Conservation (phyloP, 164 flowering plant species). For the Buxus sempervirens region DNA sequence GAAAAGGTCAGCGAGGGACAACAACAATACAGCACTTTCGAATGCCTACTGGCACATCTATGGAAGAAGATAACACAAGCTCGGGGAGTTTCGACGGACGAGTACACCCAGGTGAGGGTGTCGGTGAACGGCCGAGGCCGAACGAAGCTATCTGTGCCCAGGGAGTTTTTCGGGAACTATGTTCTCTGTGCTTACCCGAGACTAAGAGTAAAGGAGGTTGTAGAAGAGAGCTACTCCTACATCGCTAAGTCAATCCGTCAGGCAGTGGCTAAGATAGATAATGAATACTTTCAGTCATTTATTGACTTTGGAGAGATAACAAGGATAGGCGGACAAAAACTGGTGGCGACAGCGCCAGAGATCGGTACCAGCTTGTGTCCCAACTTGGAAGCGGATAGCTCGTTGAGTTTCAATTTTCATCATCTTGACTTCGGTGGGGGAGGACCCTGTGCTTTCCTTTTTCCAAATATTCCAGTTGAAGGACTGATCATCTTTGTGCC, state of each 20-base stretch:
- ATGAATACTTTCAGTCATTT: slow-evolving; percentile 19
- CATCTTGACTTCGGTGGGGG: slow-evolving; percentile 27
- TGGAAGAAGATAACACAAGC: slow-evolving; percentile 22
- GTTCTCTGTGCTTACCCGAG: slow-evolving; percentile 25
- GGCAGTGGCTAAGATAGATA: slow-evolving; percentile 14
- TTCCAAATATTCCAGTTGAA: slow-evolving; percentile 21
- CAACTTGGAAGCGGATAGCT: slow-evolving; percentile 24
- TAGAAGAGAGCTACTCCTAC: slow-evolving; percentile 9
- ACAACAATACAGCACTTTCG: slow-evolving; percentile 13
- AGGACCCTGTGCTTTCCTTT: slow-evolving; percentile 19
- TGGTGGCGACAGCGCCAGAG: slow-evolving; percentile 19
- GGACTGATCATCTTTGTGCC: slow-evolving; percentile 20
- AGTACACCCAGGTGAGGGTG: slow-evolving; percentile 17
- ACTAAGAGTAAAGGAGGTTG: slow-evolving; percentile 17
- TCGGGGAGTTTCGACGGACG: slow-evolving; percentile 10
- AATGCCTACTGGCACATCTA: slow-evolving; percentile 15
- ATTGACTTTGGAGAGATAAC: slow-evolving; percentile 17
- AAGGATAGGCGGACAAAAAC: slow-evolving; percentile 5
- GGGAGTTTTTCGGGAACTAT: slow-evolving; percentile 23
- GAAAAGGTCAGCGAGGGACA: not conserved
- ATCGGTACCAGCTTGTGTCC: slow-evolving; percentile 16
- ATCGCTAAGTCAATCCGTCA: slow-evolving; percentile 18
- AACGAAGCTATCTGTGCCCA: slow-evolving; percentile 18
- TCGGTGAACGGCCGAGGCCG: slow-evolving; percentile 23
- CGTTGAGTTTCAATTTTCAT: slow-evolving; percentile 24